Base-by-base conservation (phyloP, 2,329 filamentous ascomycete genomes). In the Periglandula ipomoeae region DNA sequence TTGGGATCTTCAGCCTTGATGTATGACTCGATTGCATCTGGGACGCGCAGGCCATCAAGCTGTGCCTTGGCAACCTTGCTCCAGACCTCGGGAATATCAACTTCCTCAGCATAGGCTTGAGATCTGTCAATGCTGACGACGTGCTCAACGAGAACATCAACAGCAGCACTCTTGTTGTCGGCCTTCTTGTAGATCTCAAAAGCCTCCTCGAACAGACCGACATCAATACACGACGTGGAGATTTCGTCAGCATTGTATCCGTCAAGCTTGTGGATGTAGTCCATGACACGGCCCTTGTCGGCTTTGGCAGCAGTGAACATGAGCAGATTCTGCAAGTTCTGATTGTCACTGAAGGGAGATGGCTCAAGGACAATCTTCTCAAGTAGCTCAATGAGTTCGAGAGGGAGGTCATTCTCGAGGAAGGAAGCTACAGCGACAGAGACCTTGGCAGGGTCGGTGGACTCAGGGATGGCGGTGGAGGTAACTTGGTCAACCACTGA, bases 291-390 rank as follows among this genome's bases (percentile, higher is more conserved):
- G 46, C 84, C 80, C 73, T 96, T 95, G 68, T 98, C 94, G 11
- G 93, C 90, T 74, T 96, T 96, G 58, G 89, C 89, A 40, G 94
- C 93, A 23, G 93, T 98, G 61, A 97, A 84, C 75, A 98, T 88
- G 53, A 98, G 81, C 52, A 98, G 72, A 68, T 98, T 98, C 70
- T 98, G 94, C 50, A 98, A 76, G 65, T 88, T 96, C 61, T 89
- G 81, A 69, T 98, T 98, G 70, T 98, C 94, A 60, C 89, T 96
- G 76, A 98, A 98, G 5, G 88, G 88, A 4, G 91, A 95, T n/a
- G 93, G 94, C 74, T 98, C 93, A n/a, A 98, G 75, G 27, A 98
- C 91, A 57, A 98, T 98, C 82, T 97, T 98, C 76, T 98, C 94
- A 17, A 98, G 79, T 34, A 98, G 81, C 68, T 98, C 94, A 60